Evolutionary conservation across 495 filamentous ascomycete species (phyloP), one percentile per base, ranked within the genome.

Genomic region (Penicillium goetzii): DNA sequence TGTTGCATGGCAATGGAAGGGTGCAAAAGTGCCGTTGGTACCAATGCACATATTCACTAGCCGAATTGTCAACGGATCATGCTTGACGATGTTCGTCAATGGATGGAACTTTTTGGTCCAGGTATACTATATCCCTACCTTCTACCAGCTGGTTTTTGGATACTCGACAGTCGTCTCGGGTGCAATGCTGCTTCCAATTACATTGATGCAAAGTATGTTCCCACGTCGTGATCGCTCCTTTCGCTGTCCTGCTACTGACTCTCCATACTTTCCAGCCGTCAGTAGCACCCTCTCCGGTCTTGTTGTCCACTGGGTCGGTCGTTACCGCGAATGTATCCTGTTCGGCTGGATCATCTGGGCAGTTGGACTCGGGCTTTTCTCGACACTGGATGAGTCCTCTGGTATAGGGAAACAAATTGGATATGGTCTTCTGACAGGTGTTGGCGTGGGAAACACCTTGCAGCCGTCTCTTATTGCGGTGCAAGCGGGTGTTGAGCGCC

Each of bases 61-160:
- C 1, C 70, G 74, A 23, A 82, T 84, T 50, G 81, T 85, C 33
- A 81, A 81, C 60, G 83, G 83, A 4, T 80, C 80, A 2, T 83
- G 76, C 56, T 59, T 84, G 17, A 85, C 82, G 23, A 84, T 84
- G 80, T 82, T 82, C 43, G 76, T 85, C 58, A 81, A 83, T 41
- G 82, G 82, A 3, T 85, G 83, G 82, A 83, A 83, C 60, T 83
- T 84, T 59, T 64, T 84, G 34, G 79, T 83, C 1, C 82, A 85
- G 65, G 71, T 83, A 3, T 85, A 85, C 67, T 85, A 84, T 57
- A 81, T 85, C 41, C 83, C 84, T 8, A 80, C 79, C 8, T 85
- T 85, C 63, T 86, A 83, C 60, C 83, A 86, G 65, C 70, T 86
- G 58, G 81, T 80, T 1, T 84, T 83, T 59, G 76, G 73, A 4